Base-by-base conservation (phyloP, 2,329 filamentous ascomycete species). In the Huntiella decipiens region DNA sequence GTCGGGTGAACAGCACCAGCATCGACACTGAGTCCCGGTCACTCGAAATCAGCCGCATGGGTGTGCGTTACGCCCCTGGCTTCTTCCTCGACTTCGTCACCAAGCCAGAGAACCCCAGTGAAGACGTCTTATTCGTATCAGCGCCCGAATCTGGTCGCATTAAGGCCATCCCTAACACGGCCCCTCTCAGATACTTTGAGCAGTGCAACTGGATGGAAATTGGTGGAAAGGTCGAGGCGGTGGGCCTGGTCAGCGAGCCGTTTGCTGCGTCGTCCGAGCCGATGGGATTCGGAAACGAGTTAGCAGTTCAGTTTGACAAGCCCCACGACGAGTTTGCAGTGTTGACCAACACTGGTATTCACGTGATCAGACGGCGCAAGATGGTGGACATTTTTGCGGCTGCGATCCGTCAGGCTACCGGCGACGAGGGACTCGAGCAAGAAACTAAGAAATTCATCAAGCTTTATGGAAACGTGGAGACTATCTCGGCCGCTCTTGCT, bases 261-360 rank as follows among this genome's bases (percentile, higher is more conserved):
- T 88, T 86, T 54, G 71, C 76, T 12, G 81, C 82, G 7, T 70
- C 77, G 0, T 64, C 63, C 8, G 72, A 74, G 19, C 82, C 83
- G 0, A 58, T 76, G 16, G 88, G 87, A 0, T 96, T 94, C 55
- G 87, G 88, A 8, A 98, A 98, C 54, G 91, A 98, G 62, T 67
- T 96, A 47, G 85, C 91, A 1, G 81, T 93, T n/a, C 92, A 98
- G 55, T 98, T 91, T 54, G 91, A 98, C 56, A 71, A 82, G 50
- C 68, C 77, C 0, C 72, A 81, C 0, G 77, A 80, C 43, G 88
- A 98, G 57, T 77, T 96, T 52, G 91, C 88, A 1, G 76, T 98
- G 40, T 69, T 98, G 45, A 96, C 91, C 31, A 93, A 91, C 54
- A 85, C 76, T 11, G 91, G 91, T 2, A 75, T 98, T 45, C 85